A percentile compares a stretch with the other conserved stretches of the same genome.
Evolutionary conservation across 2,329 filamentous ascomycete genomes (phyloP).

Genomic region (Chaetoscypha palmicola): DNA sequence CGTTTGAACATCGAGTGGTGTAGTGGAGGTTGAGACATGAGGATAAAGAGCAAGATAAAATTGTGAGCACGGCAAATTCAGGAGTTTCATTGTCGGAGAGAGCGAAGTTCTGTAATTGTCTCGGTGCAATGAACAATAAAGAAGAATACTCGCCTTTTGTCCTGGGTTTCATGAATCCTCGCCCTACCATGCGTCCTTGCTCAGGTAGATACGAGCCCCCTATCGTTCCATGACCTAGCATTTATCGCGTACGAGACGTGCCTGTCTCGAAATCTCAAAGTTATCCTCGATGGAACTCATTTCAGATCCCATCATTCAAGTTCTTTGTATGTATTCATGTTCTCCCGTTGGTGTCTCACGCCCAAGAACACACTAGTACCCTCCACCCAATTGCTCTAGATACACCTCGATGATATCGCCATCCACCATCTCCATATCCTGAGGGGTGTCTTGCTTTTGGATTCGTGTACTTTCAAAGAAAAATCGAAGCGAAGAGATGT

Average conservation of each 20-base stretch:
- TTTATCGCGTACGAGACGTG: neutral
- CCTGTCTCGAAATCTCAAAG: neutral
- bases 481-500: conserved; percentile 11
- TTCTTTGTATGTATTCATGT: neutral
- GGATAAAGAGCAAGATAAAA: too few species aligned
- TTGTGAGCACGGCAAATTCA: too few species aligned
- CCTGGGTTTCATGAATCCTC: too few species aligned
- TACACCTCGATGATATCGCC: conserved; percentile 15
- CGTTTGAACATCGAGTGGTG: too few species aligned
- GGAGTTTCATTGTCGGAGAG: too few species aligned
- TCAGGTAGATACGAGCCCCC: neutral
- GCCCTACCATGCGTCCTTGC: neutral
- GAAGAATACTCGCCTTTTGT: too few species aligned
- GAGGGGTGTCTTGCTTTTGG: conserved; percentile 13
- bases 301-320: neutral
- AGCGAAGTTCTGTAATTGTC: too few species aligned
- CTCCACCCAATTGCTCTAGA: conserved; percentile 15
- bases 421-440: conserved; percentile 15
- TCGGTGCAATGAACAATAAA: too few species aligned
- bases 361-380: neutral
- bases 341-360: neutral
- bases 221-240: neutral
- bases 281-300: too few species aligned
- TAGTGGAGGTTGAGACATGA: too few species aligned
- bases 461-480: conserved; percentile 15